phyloP scores from a whole-genome alignment of 257 asterid genomes.

The Handroanthus guayacan region DNA sequence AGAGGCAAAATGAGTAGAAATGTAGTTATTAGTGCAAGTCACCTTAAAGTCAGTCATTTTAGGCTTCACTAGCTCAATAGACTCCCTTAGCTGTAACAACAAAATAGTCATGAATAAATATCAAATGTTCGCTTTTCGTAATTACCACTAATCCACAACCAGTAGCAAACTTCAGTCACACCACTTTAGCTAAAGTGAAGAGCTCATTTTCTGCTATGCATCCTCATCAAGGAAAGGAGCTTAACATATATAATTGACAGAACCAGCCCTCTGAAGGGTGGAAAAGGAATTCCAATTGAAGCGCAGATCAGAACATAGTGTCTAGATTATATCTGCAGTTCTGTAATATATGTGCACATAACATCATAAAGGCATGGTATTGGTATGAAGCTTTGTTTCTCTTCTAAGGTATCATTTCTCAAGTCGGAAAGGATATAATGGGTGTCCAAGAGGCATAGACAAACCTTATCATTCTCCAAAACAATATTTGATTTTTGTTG shows the following conservation, averaged over 20 bases:
- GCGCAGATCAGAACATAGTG: constrained; percentile 23
- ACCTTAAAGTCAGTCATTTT: constrained; percentile 66
- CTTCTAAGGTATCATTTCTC: background rate
- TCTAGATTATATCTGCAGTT: constrained; percentile 3
- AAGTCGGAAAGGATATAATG: constrained; percentile 21
- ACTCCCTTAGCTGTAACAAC: constrained; percentile 62
- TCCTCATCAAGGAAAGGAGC: constrained; percentile 20
- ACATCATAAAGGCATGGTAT: constrained; percentile 16
- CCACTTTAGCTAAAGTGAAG: constrained; percentile 12
- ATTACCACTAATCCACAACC: constrained; percentile 3
- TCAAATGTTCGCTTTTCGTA: constrained; percentile 14
- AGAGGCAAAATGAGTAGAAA: constrained; percentile 27
- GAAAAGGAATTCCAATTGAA: constrained; percentile 11
- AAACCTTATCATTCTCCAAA: constrained; percentile 64
- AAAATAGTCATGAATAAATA: constrained; percentile 29
- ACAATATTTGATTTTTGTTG: constrained; percentile 55
- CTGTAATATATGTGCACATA: constrained; percentile 12
- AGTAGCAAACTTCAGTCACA: constrained; percentile 18
- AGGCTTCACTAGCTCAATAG: constrained; percentile 58
- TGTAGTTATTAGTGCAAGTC: constrained; percentile 27
- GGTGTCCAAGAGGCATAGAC: constrained; percentile 39
- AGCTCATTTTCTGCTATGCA: constrained; percentile 10
- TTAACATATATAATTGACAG: constrained; percentile 3
- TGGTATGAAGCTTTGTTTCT: constrained; percentile 20
- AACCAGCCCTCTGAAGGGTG: constrained; percentile 16